A percentile compares a stretch with the other conserved stretches of the same genome.
Conservation (phyloP, 192 early-diverging fungal species). For the Geranomyces variabilis region DNA sequence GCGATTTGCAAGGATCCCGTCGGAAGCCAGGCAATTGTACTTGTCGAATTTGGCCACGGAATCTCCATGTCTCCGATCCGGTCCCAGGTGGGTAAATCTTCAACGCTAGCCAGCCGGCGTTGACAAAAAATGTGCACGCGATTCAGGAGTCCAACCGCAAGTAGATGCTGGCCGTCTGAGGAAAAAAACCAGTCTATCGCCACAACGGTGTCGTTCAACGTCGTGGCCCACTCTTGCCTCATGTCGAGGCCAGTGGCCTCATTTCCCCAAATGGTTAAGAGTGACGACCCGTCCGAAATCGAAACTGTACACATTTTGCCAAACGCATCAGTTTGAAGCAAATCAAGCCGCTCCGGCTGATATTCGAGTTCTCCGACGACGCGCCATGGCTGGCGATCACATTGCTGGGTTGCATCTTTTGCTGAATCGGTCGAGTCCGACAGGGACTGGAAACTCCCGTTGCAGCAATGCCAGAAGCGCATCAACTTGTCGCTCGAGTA, state of each 20-base stretch:
- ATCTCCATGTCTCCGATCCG: slow-evolving; percentile 59
- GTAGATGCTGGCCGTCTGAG: slow-evolving; percentile 72
- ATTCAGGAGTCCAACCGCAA: slow-evolving; percentile 63
- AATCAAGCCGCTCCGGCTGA: slow-evolving; percentile 1
- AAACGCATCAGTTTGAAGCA: slow-evolving; percentile 41
- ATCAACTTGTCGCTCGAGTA: slow-evolving; percentile 3
- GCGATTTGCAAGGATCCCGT: slow-evolving; percentile 65
- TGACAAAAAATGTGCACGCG: slow-evolving; percentile 67
- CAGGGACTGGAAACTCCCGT: slow-evolving; percentile 23
- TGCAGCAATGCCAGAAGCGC: slow-evolving; percentile 35
- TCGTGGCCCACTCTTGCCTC: slow-evolving; percentile 43
- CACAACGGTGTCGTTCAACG: slow-evolving; percentile 43
- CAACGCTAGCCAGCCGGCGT: slow-evolving; percentile 44
- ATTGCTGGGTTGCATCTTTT: not conserved
- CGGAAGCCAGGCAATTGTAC: slow-evolving; percentile 42
- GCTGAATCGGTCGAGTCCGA: not conserved
- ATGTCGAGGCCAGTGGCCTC: slow-evolving; percentile 50
- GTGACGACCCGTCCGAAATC: not conserved
- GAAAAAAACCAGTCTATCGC: slow-evolving; percentile 75
- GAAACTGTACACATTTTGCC: slow-evolving; percentile 45
- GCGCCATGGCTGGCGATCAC: slow-evolving; percentile 15
- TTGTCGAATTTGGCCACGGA: slow-evolving; percentile 43
- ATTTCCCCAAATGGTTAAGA: slow-evolving; percentile 48
- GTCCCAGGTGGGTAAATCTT: slow-evolving; percentile 53
- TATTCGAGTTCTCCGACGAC: slow-evolving; percentile 28